Evolutionary conservation across 495 filamentous ascomycete genomes (phyloP), one percentile per base, ranked within the genome.

Genomic region (Lindgomyces ingoldianus): DNA sequence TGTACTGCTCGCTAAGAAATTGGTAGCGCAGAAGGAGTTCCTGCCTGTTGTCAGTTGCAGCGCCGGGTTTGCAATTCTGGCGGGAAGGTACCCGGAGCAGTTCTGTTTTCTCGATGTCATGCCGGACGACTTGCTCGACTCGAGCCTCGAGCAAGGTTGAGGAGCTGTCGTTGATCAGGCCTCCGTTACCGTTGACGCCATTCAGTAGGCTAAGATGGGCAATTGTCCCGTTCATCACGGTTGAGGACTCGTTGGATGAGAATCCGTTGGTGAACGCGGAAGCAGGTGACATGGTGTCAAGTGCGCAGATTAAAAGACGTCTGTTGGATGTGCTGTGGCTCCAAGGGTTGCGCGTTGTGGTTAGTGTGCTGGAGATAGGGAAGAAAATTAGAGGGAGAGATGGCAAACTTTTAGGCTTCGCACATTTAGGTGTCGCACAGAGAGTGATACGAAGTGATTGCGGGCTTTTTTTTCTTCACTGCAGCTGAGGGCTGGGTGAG

Each of bases 21-120:
- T 71, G 56, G 60, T 69, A 69, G 12, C 69, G 60, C 36, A 24
- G 14, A 21, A 69, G 36, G 26, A 71, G 8, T 57, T 71, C 68
- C 64, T 71, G 27, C 2, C 22, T 18, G 22, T 11, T 10, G 65
- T 64, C 26, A 68, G 45, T 27, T 16, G 9, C 14, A 11, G 1
- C 16, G 29, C 41, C n/a, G n/a, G n/a, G n/a, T n/a, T n/a, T n/a
- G n/a, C n/a, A n/a, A n/a, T 19, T 22, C 8, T 9, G 8, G 3
- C 16, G 24, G 14, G 29, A 2, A 22, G 33, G 39, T 9, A 62
- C 65, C 62, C 62, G 30, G 39, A 72, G 57, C 49, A 72, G 39
- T 3, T 53, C 16, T 21, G 66, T 53, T 45, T 67, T 72, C 14
- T 55, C 50, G 4, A 22, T 9, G 22, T 72, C 67, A n/a, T 57